phyloP scores from a whole-genome alignment of 495 filamentous ascomycete genomes.

The Trichoderma reesei region DNA sequence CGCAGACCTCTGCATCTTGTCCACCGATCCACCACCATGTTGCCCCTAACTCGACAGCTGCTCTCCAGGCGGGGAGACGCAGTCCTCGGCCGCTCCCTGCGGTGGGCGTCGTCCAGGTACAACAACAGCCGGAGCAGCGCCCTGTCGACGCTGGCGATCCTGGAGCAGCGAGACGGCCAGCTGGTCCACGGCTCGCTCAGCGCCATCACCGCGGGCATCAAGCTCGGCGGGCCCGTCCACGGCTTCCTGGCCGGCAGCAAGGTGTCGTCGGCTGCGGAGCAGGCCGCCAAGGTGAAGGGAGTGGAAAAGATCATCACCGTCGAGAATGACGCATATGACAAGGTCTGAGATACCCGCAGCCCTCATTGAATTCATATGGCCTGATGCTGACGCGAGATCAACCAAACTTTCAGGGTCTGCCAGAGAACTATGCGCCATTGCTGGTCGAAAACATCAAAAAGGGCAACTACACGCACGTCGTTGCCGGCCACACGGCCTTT shows the following conservation, averaged over 20 bases:
- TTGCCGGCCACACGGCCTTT: constrained; percentile 88
- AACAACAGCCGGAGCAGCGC: constrained; percentile 21
- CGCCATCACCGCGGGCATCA: constrained; percentile 77
- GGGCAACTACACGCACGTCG: constrained; percentile 80
- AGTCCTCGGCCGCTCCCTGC: background rate
- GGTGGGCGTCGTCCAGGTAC: background rate
- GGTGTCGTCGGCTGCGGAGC: constrained; percentile 68
- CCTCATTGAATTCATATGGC: background rate
- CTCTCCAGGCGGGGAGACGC: background rate
- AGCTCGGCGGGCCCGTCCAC: constrained; percentile 75
- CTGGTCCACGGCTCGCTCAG: constrained; percentile 74
- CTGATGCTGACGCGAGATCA: background rate
- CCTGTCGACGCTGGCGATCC: constrained; percentile 78
- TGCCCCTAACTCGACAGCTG: background rate
- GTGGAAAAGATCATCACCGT: constrained; percentile 84
- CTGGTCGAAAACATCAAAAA: constrained; percentile 94
- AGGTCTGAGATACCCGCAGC: constrained; percentile 40
- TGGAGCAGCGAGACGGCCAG: constrained; percentile 89
- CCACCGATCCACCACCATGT: background rate
- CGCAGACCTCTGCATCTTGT: background rate
- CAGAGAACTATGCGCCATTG: constrained; percentile 91
- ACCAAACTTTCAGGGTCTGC: constrained; percentile 52
- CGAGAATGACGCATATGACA: constrained; percentile 85
- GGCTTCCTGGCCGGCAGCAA: constrained; percentile 80
- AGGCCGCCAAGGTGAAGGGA: constrained; percentile 83